Evolutionary conservation across 1,284 basidiomycete genomes (phyloP).

Genomic region (Marasmius tenuissimus): DNA sequence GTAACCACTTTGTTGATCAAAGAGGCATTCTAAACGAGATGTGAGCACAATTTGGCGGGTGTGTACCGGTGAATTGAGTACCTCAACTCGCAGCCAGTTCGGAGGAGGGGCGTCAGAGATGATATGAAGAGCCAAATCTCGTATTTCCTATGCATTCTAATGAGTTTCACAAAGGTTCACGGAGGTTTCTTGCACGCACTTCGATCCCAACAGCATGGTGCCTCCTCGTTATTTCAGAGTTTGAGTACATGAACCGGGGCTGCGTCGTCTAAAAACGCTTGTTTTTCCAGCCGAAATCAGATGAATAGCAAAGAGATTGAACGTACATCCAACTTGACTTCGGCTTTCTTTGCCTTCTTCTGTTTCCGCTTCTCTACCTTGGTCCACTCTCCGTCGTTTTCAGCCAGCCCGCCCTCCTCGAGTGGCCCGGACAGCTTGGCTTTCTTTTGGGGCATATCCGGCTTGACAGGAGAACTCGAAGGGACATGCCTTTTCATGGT

Average conservation of each 20-base stretch:
- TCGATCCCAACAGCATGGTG: constrained; percentile 74
- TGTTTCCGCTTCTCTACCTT: constrained; percentile 77
- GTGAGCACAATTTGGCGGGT: background rate
- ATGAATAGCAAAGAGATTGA: constrained; percentile 12
- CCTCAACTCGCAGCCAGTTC: constrained; percentile 83
- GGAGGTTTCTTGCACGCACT: constrained; percentile 43
- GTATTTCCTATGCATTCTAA: constrained; percentile 62
- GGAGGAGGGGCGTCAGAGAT: constrained; percentile 80
- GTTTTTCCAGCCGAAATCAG: constrained; percentile 6
- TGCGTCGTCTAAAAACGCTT: constrained; percentile 44
- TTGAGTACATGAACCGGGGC: constrained; percentile 80
- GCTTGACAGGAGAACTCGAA: background rate
- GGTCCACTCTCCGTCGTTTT: constrained; percentile 53
- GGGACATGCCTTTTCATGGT: constrained; percentile 6
- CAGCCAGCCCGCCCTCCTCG: constrained; percentile 12
- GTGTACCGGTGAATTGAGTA: constrained; percentile 30
- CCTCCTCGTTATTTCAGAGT: constrained; percentile 69
- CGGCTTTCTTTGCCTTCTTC: constrained; percentile 67
- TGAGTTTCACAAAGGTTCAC: constrained; percentile 5
- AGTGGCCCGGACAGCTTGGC: constrained; percentile 14
- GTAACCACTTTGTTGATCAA: constrained; percentile 77
- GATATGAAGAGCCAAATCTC: constrained; percentile 81
- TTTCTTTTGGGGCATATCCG: constrained; percentile 7
- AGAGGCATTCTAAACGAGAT: constrained; percentile 56
- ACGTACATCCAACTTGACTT: constrained; percentile 62